phyloP scores from a whole-genome alignment of 2,329 filamentous ascomycete genomes.

The Penicillium capsulatum region DNA sequence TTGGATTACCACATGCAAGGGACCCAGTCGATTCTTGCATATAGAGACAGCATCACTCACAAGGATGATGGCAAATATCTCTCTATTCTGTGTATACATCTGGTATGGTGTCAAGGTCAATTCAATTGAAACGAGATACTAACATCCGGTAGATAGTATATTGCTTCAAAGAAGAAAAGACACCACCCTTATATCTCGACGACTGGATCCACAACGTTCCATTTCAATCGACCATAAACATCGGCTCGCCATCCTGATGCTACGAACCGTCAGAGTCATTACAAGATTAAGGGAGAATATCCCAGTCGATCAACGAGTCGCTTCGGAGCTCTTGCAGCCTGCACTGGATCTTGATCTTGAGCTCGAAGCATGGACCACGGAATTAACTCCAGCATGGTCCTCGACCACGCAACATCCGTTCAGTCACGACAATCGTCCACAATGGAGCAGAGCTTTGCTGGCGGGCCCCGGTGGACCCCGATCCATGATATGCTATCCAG shows the following conservation, averaged over 20 bases:
- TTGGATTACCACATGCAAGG: slow-evolving; percentile 13
- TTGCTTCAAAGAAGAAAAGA: slow-evolving; percentile 4
- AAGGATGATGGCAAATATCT: slow-evolving; percentile 7
- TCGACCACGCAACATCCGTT: not conserved
- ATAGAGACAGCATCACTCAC: slow-evolving; percentile 3
- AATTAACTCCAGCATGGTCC: slow-evolving; percentile 3
- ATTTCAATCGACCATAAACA: slow-evolving; percentile 5
- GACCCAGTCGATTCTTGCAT: slow-evolving; percentile 11
- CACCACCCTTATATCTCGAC: slow-evolving; percentile 3
- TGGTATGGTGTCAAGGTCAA: slow-evolving; percentile 1
- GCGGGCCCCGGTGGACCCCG: slow-evolving; percentile 4
- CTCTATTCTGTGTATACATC: slow-evolving; percentile 8
- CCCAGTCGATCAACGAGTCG: not conserved
- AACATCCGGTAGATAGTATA: slow-evolving; percentile 3
- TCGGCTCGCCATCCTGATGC: slow-evolving; percentile 2
- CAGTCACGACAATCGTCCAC: slow-evolving; percentile 1
- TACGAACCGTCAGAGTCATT: not conserved
- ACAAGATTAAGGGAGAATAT: not conserved
- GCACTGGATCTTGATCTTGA: slow-evolving; percentile 1
- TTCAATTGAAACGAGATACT: too few species aligned
- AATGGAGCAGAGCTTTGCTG: slow-evolving; percentile 4
- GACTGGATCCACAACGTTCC: slow-evolving; percentile 10
- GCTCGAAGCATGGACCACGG: slow-evolving; percentile 1
- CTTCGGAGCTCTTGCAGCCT: slow-evolving; percentile 1
- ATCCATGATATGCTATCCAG: slow-evolving; percentile 2